Evolutionary conservation across 441 rosid genomes (phyloP).

Genomic region (Jatropha multifida): DNA sequence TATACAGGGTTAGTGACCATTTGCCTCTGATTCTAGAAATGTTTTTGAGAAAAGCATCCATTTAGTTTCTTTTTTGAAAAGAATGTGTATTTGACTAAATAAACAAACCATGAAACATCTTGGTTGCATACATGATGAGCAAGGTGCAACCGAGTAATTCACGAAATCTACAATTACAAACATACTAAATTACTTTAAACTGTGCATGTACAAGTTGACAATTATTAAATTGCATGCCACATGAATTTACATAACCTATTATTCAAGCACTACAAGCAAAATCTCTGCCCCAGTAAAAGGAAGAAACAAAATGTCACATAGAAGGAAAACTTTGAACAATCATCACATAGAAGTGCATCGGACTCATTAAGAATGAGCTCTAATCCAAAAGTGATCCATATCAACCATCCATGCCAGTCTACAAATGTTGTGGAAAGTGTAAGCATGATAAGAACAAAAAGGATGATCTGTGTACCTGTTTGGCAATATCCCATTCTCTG

Average conservation of each 20-base stretch:
- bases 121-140: not conserved
- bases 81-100: not conserved
- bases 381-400: not conserved
- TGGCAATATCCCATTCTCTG: constrained; percentile 25
- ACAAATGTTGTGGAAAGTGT: constrained; percentile 3
- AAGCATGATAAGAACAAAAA: constrained; percentile 15
- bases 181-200: not conserved
- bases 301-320: not conserved
- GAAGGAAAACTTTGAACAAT: not conserved
- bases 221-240: not conserved
- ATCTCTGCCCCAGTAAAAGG: not conserved
- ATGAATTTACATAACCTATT: not conserved
- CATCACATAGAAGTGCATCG: not conserved
- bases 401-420: constrained; percentile 9
- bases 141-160: not conserved
- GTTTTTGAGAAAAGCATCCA: not conserved
- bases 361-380: not conserved
- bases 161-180: not conserved
- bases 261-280: not conserved
- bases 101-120: constrained; percentile 6
- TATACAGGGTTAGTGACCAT: not conserved
- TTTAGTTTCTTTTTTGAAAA: not conserved
- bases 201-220: not conserved
- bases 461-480: constrained; percentile 39
- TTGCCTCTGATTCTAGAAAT: not conserved